Percentiles rank a stretch among this genome's conserved stretches.
These are phyloP conservation scores for Heliamphora exappendiculata DNA, from an alignment of 148 eudicot species.

Conservation along the genomic window DNA sequence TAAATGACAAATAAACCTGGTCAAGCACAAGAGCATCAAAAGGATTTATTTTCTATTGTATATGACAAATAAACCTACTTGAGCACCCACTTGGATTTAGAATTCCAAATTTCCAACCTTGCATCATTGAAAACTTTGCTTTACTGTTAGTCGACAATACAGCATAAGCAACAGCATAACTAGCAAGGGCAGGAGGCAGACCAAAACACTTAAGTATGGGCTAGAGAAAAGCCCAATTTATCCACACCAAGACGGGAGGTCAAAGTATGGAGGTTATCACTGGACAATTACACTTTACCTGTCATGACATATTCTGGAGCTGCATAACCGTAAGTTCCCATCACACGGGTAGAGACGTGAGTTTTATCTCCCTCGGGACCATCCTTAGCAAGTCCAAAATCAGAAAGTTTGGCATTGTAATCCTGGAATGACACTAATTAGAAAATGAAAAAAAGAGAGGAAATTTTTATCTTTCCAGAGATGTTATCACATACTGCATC, in stretches of 20 bases:
- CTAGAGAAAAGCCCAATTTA: background rate
- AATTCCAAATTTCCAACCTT: background rate
- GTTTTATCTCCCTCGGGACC: slow-evolving; percentile 96
- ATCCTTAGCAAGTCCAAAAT: slow-evolving; percentile 95
- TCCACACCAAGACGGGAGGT: background rate
- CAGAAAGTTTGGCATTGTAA: slow-evolving; percentile 90
- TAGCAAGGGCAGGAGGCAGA: background rate
- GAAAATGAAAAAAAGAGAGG: slow-evolving; percentile 7
- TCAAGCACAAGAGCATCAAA: background rate
- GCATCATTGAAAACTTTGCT: background rate
- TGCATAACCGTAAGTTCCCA: slow-evolving; percentile 98
- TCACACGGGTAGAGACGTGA: slow-evolving; percentile 93
- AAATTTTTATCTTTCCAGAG: background rate
- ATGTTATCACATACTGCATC: slow-evolving; percentile 66
- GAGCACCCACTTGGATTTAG: background rate
- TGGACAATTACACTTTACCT: slow-evolving; percentile 19
- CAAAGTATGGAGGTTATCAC: background rate
- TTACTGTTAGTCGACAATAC: background rate
- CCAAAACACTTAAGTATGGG: background rate
- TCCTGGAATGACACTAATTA: slow-evolving; percentile 46
- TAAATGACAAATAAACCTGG: background rate
- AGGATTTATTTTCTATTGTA: background rate
- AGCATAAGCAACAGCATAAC: background rate
- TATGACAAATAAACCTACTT: background rate
- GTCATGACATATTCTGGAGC: slow-evolving; percentile 77